These are phyloP conservation scores for Lumnitzera littorea DNA, from an alignment of 345 rosid species.

Conservation along the genomic window DNA sequence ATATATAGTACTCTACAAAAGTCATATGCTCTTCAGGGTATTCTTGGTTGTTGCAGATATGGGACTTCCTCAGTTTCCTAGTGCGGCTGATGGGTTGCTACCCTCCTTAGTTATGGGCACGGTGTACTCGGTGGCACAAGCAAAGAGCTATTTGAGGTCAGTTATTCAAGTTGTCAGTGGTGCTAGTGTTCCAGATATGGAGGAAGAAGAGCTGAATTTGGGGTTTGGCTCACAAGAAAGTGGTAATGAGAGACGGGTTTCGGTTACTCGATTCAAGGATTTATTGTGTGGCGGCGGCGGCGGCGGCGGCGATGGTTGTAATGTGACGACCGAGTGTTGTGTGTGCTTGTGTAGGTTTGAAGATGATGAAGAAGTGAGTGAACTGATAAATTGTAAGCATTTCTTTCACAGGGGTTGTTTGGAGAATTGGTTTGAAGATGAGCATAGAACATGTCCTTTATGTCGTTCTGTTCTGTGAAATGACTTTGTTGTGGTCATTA, in stretches of 20 bases:
- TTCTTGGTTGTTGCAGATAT: constrained; percentile 9
- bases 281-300: constrained; percentile 14
- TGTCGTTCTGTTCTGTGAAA: constrained; percentile 57
- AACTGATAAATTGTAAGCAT: constrained; percentile 66
- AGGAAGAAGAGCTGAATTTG: constrained; percentile 8
- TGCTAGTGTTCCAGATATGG: constrained; percentile 20
- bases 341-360: constrained; percentile 71
- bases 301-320: neutral
- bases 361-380: constrained; percentile 73
- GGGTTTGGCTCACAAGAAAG: too few species aligned
- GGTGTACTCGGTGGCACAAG: constrained; percentile 8
- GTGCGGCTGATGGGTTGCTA: constrained; percentile 48
- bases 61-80: constrained; percentile 65
- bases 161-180: constrained; percentile 25
- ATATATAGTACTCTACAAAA: too few species aligned
- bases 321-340: constrained; percentile 38
- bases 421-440: constrained; percentile 63
- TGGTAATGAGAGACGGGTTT: constrained; percentile 26
- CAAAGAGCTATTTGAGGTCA: too few species aligned
- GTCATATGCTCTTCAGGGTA: too few species aligned
- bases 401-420: constrained; percentile 70
- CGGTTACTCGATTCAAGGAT: constrained; percentile 49
- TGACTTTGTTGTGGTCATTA: constrained; percentile 7
- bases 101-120: constrained; percentile 67
- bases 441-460: constrained; percentile 62